Conservation (phyloP, 345 rosid species). For the Physaria fendleri region DNA sequence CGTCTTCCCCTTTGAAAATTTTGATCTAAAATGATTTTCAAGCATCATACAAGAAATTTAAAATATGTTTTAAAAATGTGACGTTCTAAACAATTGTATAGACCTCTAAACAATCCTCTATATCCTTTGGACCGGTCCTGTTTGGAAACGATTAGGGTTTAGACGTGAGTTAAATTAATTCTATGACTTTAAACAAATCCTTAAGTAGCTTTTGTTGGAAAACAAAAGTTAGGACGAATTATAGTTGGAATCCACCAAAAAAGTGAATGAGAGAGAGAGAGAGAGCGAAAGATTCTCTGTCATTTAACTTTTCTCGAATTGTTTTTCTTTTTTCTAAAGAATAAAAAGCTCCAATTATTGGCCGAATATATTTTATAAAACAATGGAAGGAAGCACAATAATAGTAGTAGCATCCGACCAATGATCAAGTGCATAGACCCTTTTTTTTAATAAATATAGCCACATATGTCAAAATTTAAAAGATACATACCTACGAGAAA, state of each 20-base stretch:
- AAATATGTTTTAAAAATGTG: no score
- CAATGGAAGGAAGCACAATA: constrained; percentile 22
- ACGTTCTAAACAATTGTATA: no score
- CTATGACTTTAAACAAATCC: constrained; percentile 1
- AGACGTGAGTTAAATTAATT: not conserved
- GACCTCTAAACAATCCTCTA: no score
- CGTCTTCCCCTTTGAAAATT: no score
- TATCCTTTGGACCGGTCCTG: no score
- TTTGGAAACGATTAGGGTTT: constrained; percentile 21
- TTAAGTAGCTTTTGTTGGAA: constrained; percentile 12
- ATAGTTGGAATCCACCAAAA: constrained; percentile 31
- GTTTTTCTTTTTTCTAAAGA: constrained; percentile 5
- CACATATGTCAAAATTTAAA: constrained; percentile 7
- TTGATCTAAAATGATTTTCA: no score
- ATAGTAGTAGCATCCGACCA: constrained; percentile 27
- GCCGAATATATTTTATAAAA: constrained; percentile 7
- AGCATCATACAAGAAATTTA: no score
- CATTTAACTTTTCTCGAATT: constrained; percentile 19
- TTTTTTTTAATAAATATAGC: not conserved
- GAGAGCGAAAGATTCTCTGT: constrained; percentile 14
- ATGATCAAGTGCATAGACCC: constrained; percentile 14
- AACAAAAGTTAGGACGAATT: constrained; percentile 13
- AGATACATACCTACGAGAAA: constrained; percentile 7
- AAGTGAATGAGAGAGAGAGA: constrained; percentile 18
- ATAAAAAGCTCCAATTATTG: constrained; percentile 27